Conservation (phyloP, 2,329 filamentous ascomycete genomes). For the Hypoxylon sp. region DNA sequence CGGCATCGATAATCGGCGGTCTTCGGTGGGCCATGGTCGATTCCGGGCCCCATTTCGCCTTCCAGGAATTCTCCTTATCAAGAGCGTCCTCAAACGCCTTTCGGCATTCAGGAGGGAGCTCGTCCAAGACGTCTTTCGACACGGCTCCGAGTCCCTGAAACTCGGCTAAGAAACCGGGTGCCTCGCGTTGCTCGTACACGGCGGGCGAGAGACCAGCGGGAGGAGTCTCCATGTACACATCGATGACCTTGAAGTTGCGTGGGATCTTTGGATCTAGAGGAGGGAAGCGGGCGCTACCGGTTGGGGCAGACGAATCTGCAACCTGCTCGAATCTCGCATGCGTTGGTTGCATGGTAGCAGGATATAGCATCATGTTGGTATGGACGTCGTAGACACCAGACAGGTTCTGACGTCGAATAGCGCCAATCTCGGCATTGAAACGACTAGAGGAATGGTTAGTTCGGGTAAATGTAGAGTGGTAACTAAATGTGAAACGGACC, state of each 20-base stretch:
- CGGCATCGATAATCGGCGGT: slow-evolving; percentile 72
- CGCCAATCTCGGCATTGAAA: slow-evolving; percentile 83
- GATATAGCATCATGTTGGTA: slow-evolving; percentile 92
- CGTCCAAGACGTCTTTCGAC: slow-evolving; percentile 72
- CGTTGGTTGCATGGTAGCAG: slow-evolving; percentile 88
- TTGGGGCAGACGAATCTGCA: slow-evolving; percentile 45
- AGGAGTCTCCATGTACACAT: slow-evolving; percentile 67
- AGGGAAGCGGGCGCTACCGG: slow-evolving; percentile 58
- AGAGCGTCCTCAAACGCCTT: slow-evolving; percentile 78
- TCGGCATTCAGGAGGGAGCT: slow-evolving; percentile 78
- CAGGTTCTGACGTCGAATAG: slow-evolving; percentile 76
- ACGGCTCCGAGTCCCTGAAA: slow-evolving; percentile 75
- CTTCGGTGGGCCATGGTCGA: slow-evolving; percentile 65
- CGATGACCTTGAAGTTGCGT: slow-evolving; percentile 69
- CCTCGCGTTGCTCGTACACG: slow-evolving; percentile 60
- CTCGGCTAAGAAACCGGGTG: slow-evolving; percentile 63
- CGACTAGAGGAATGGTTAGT: slow-evolving; percentile 66
- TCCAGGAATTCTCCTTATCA: slow-evolving; percentile 77
- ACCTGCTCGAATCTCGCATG: slow-evolving; percentile 86
- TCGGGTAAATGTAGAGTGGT: neutral
- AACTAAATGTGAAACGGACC: slow-evolving; percentile 65
- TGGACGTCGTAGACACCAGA: slow-evolving; percentile 91
- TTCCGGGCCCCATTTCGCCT: slow-evolving; percentile 80
- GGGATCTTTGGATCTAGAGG: slow-evolving; percentile 63
- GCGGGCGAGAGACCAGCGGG: slow-evolving; percentile 61